These are phyloP conservation scores for Rusavskia elegans DNA, from an alignment of 495 filamentous ascomycete species.

Conservation along the genomic window DNA sequence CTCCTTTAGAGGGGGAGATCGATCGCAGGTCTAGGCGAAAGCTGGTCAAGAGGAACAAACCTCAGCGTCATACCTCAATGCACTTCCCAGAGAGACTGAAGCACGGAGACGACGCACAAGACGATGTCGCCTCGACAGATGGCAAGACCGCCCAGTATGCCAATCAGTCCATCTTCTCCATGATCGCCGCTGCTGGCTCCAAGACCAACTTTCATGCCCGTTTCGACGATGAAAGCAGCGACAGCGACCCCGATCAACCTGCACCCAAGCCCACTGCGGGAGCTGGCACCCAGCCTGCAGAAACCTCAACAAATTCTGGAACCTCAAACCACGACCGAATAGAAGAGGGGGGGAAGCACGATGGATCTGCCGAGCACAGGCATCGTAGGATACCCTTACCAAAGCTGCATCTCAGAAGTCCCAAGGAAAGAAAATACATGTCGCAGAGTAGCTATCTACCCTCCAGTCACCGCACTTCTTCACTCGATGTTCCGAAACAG, in stretches of 20 bases:
- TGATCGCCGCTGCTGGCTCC: conserved; percentile 83
- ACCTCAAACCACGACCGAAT: neutral
- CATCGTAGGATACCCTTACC: conserved; percentile 15
- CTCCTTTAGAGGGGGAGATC: conserved; percentile 2
- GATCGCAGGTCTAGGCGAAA: conserved; percentile 28
- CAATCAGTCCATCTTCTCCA: conserved; percentile 89
- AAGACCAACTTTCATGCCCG: conserved; percentile 62
- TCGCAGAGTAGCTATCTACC: conserved; percentile 12
- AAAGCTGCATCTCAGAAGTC: conserved; percentile 12
- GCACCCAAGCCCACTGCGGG: conserved; percentile 3
- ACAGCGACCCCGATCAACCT: conserved; percentile 46
- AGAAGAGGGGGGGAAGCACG: conserved; percentile 1
- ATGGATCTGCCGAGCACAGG: conserved; percentile 4
- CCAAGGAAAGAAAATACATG: conserved; percentile 17
- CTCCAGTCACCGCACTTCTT: conserved; percentile 4
- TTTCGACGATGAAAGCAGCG: conserved; percentile 67
- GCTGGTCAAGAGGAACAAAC: conserved; percentile 42
- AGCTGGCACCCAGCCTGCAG: neutral
- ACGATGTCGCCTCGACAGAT: conserved; percentile 51
- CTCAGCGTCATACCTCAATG: conserved; percentile 43
- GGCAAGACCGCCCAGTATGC: conserved; percentile 44
- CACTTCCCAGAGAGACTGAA: conserved; percentile 64
- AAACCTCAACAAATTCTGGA: neutral
- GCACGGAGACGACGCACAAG: conserved; percentile 53
- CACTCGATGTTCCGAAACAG: conserved; percentile 20